phyloP scores from a whole-genome alignment of 257 asterid species.

The Echites panduratus region DNA sequence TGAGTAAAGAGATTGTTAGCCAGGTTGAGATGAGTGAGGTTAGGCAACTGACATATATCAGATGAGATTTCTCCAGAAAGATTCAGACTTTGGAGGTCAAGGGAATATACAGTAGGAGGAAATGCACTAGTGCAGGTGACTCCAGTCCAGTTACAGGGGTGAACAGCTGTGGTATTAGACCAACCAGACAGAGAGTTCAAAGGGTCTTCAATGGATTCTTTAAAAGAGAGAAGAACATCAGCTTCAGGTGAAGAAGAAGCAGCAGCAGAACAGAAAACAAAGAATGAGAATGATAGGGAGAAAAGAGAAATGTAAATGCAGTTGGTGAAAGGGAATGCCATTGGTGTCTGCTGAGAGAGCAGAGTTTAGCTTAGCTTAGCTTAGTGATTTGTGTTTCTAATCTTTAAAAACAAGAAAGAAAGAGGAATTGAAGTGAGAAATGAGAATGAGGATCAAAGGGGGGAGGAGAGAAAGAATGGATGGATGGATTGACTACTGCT shows the following conservation, averaged over 20 bases:
- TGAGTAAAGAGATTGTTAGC: slow-evolving; percentile 68
- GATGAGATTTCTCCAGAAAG: slow-evolving; percentile 86
- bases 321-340: slow-evolving; percentile 33
- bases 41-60: slow-evolving; percentile 45
- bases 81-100: slow-evolving; percentile 57
- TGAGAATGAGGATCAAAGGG: too few species aligned
- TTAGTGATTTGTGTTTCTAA: not conserved
- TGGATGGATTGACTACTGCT: not conserved
- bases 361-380: slow-evolving; percentile 8
- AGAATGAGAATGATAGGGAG: slow-evolving; percentile 31
- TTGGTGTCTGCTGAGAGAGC: not conserved
- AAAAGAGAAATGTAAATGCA: slow-evolving; percentile 32
- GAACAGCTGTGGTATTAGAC: slow-evolving; percentile 47
- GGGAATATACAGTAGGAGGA: slow-evolving; percentile 39
- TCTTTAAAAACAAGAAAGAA: not conserved
- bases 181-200: slow-evolving; percentile 47
- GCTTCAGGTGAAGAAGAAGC: slow-evolving; percentile 48
- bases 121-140: slow-evolving; percentile 45
- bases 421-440: not conserved
- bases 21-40: slow-evolving; percentile 54
- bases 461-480: too few species aligned
- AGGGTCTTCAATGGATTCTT: slow-evolving; percentile 62
- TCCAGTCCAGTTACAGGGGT: slow-evolving; percentile 83
- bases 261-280: slow-evolving; percentile 23
- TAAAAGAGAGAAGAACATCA: slow-evolving; percentile 63